These are phyloP conservation scores for Aspergillus steynii DNA, from an alignment of 495 filamentous ascomycete genomes.

Conservation along the genomic window DNA sequence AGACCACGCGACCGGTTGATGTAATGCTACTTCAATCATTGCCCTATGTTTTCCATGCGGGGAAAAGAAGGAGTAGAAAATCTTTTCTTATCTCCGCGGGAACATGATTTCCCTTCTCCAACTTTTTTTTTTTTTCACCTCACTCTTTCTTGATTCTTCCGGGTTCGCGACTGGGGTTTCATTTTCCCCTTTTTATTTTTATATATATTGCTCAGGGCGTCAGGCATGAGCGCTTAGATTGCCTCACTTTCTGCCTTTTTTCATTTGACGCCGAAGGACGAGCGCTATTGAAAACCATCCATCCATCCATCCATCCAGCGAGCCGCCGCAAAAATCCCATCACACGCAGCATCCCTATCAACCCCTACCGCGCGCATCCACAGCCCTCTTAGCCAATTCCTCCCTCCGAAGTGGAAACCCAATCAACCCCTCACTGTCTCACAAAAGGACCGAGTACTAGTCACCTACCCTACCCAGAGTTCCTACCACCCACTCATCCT, in stretches of 20 bases:
- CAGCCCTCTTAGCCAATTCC: neutral
- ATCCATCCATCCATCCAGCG: neutral
- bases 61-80: neutral
- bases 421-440: neutral
- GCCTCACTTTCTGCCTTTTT: neutral
- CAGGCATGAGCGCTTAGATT: neutral
- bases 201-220: neutral
- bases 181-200: neutral
- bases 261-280: neutral
- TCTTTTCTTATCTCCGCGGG: neutral
- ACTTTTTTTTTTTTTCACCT: neutral
- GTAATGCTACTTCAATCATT: too few species aligned
- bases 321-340: neutral
- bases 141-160: too few species aligned
- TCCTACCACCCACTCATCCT: neutral
- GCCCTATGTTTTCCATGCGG: too few species aligned
- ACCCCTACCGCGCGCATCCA: too few species aligned
- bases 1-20: conserved; percentile 21
- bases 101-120: neutral
- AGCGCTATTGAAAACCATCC: neutral
- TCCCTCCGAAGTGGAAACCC: neutral
- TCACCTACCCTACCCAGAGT: too few species aligned
- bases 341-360: too few species aligned
- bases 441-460: too few species aligned
- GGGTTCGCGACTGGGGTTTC: neutral